These are phyloP conservation scores for Casuarina cunninghamiana DNA, from an alignment of 306 rosid genomes.

Conservation along the genomic window DNA sequence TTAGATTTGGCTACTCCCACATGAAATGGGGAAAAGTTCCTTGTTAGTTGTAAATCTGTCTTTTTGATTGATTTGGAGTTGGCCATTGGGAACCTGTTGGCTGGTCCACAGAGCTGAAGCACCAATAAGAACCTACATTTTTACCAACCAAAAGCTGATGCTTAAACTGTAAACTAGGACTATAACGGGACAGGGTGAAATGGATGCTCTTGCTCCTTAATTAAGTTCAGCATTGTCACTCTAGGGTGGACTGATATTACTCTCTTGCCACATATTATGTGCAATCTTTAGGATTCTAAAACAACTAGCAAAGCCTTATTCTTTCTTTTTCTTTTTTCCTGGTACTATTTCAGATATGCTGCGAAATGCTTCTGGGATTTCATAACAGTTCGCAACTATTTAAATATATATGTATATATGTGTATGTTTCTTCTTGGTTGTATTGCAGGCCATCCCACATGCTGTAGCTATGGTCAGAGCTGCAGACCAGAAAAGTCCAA, in stretches of 20 bases:
- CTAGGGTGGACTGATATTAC: constrained; percentile 21
- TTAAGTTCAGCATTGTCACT: not conserved
- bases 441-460: constrained; percentile 90
- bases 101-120: not conserved
- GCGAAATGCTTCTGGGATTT: constrained; percentile 4
- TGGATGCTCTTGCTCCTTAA: not conserved
- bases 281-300: constrained; percentile 11
- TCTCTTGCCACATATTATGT: constrained; percentile 6
- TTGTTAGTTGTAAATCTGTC: not conserved
- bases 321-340: not conserved
- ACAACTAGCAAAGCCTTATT: constrained; percentile 4
- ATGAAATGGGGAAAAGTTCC: not conserved
- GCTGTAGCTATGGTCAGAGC: constrained; percentile 87
- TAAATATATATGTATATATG: too few relatives aligned
- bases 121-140: too few relatives aligned
- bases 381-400: constrained; percentile 12
- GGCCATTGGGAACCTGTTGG: not conserved
- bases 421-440: not conserved
- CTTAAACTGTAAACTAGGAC: not conserved
- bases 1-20: not conserved
- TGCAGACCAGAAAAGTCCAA: constrained; percentile 89
- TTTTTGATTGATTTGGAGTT: not conserved
- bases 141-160: not conserved
- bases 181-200: not conserved
- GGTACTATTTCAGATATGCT: not conserved